A percentile compares a stretch with the other conserved stretches of the same genome.
Evolutionary conservation across 805 yeast genomes (phyloP).

Genomic region (Yarrowia porcina): DNA sequence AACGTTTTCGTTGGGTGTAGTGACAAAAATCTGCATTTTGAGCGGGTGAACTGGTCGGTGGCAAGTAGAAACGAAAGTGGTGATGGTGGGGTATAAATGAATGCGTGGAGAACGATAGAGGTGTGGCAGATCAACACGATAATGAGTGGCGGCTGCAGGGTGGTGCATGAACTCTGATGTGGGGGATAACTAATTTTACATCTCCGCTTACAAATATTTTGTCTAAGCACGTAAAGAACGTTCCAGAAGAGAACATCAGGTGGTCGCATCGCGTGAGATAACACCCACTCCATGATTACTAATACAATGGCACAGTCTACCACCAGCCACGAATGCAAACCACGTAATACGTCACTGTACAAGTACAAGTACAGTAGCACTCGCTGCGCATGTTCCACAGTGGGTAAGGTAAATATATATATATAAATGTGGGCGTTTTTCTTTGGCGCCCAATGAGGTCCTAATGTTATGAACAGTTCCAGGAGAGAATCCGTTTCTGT

Average conservation of each 20-base stretch:
- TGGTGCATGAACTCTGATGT: not conserved
- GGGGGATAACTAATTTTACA: no score
- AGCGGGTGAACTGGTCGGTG: not conserved
- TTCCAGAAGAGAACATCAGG: not conserved
- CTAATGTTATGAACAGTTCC: not conserved
- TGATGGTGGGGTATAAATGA: no score
- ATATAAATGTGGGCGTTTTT: not conserved
- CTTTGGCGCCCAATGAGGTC: not conserved
- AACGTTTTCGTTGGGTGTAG: not conserved
- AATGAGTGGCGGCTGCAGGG: constrained; percentile 2
- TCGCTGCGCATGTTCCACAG: no score
- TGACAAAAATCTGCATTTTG: constrained; percentile 20
- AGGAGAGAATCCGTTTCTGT: not conserved
- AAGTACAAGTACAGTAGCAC: no score
- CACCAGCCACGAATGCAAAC: no score
- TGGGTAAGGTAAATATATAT: not conserved
- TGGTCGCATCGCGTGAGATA: no score
- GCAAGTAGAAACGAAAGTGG: not conserved
- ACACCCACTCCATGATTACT: no score
- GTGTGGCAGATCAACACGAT: not conserved
- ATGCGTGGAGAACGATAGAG: no score
- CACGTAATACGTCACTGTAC: no score
- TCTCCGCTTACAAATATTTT: no score
- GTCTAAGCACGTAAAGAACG: no score
- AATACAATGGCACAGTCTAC: no score